phyloP scores from a whole-genome alignment of 768 basidiomycete species.

The Hericium erinaceus region DNA sequence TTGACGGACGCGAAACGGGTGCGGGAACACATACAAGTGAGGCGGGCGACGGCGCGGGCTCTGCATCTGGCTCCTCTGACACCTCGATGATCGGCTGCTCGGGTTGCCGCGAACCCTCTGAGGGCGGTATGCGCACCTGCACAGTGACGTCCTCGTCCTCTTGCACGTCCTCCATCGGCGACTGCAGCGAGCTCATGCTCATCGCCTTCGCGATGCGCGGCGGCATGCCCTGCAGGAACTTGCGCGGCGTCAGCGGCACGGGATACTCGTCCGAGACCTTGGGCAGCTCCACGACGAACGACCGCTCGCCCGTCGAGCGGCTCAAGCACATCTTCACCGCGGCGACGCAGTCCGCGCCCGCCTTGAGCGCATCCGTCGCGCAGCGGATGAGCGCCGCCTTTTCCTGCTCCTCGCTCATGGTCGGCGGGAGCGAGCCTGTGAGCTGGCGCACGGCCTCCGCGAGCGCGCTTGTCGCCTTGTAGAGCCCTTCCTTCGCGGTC shows the following conservation, averaged over 20 bases:
- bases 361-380: slow-evolving; percentile 83
- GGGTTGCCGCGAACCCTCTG: neutral
- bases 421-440: slow-evolving; percentile 37
- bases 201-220: slow-evolving; percentile 24
- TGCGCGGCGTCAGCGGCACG: slow-evolving; percentile 37
- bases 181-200: slow-evolving; percentile 30
- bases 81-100: slow-evolving; percentile 2
- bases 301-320: slow-evolving; percentile 49
- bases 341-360: slow-evolving; percentile 81
- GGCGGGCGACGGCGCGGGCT: neutral
- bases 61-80: slow-evolving; percentile 7
- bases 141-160: slow-evolving; percentile 58
- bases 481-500: slow-evolving; percentile 70
- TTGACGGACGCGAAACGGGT: slow-evolving; percentile 11
- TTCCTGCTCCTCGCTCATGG: slow-evolving; percentile 71
- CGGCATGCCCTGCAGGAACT: slow-evolving; percentile 28
- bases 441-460: slow-evolving; percentile 82
- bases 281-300: slow-evolving; percentile 60
- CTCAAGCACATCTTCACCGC: slow-evolving; percentile 78
- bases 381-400: slow-evolving; percentile 67
- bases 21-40: slow-evolving; percentile 31
- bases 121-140: slow-evolving; percentile 31
- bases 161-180: slow-evolving; percentile 25
- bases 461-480: slow-evolving; percentile 75
- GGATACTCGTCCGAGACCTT: slow-evolving; percentile 35